Base-by-base conservation (phyloP, 495 filamentous ascomycete species). In the Monascus purpureus region DNA sequence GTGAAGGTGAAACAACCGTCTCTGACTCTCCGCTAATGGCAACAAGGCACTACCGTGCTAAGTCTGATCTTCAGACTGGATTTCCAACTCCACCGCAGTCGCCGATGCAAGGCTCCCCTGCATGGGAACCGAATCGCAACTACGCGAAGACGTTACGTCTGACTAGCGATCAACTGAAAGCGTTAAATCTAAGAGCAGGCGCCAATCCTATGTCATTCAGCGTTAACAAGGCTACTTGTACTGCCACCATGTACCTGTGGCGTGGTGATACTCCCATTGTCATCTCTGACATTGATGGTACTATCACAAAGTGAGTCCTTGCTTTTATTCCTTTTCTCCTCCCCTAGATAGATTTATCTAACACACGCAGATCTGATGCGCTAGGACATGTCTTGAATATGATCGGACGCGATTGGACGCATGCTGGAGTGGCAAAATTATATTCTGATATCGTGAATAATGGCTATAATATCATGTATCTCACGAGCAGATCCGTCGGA, bases 381-480 rank as follows among this genome's bases (percentile, higher is more conserved):
- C 63, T 96, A 12, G 90, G 90, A n/a, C 90, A 99, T 41, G 86
- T 99, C 29, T 56, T 99, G 26, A 96, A 90, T 57, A 92, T 90
- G 80, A 85, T 99, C 36, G 90, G 90, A 17, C 79, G 90, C 35
- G 90, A 99, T 52, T 99, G 90, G 90, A 99, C 90, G 5, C 90
- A 99, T 53, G 67, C 80, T 11, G 90, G 90, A 12, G 90, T 99
- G 13, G 92, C 90, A 15, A 99, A 96, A 58, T 64, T 99, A 8
- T 99, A 95, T 55, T 84, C 77, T 11, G 90, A 99, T 38, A 99
- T 99, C 37, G 80, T 76, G 6, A 77, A 78, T 38, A 99, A 99
- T 48, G 90, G 90, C 2, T 99, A 99, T 61, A 93, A 99, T 50
- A 85, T 99, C 43, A 81, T 99, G 67, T 99, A 99, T 47, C 71